Evolutionary conservation across 2,329 filamentous ascomycete species (phyloP), one percentile per base, ranked within the genome.

Genomic region (Penicillium janthinellum): DNA sequence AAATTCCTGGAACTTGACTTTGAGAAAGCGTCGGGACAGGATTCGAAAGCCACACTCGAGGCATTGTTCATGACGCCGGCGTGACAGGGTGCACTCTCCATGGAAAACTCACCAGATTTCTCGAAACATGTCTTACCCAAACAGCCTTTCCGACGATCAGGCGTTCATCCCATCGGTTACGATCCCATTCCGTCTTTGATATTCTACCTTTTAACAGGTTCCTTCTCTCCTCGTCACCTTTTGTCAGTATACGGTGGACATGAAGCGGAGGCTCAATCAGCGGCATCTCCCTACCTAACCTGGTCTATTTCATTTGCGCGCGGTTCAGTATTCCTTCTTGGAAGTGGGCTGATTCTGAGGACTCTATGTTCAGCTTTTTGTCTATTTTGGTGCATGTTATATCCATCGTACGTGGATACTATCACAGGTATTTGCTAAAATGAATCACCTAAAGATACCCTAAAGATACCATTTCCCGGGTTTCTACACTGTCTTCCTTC

Each of bases 1-100:
- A 52, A 51, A 4, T 67, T 69, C 20, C 60, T 69, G 11, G 49
- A 56, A 41, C 14, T 62, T 5, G 60, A 68, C 35, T 51, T 69
- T 45, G 52, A 63, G 15, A 28, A 34, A 20, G 48, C 10, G 12
- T 14, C 56, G 12, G 47, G 41, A 14, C 49, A 34, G 17, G 42
- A 50, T 17, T 8, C 39, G 34, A 68, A 60, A 50, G 17, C 47
- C 20, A 54, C 44, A 5, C 55, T 69, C 11, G 58, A 63, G 47
- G 59, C 41, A 22, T 37, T 69, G 31, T 61, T 69, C 20, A 34
- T 57, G 15, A 31, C 35, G 31, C 25, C 44, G 4, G 54, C 10
- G 7, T 60, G 56, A 59, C 22, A 53, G n/a, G 20, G 8, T 11
- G 31, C 7, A 31, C 20, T 15, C 2, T 14, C 35, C 22, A 42